Evolutionary conservation across 2,329 filamentous ascomycete species (phyloP), one percentile per base, ranked within the genome.

Genomic region (Ophiostoma sp.): DNA sequence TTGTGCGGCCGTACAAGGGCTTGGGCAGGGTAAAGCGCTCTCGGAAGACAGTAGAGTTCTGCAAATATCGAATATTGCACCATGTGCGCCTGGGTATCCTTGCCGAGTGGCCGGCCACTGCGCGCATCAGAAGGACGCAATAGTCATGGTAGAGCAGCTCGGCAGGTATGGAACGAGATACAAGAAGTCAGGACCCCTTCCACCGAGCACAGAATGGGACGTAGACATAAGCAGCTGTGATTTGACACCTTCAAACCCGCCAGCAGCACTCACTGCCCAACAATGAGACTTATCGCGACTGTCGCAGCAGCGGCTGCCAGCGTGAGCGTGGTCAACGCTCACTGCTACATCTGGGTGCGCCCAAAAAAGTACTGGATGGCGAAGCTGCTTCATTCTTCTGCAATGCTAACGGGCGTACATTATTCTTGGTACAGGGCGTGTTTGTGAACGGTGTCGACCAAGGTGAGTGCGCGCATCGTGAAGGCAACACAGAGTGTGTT

Each of bases 381-480:
- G 12, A 15, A 25, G 52, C 9, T 2, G 19, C 19, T 12, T 19
- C 8, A 19, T 63, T 39, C 7, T 22, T n/a, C 59, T n/a, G 19
- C 17, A 25, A 63, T 22, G 17, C 59, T 63, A 63, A 63, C 59
- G 33, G 31, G 7, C 5, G 31, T 31, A 9, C 19, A 11, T 19
- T 19, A 17, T 39, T 11, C 7, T 2, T 2, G 31, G 68, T 22
- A 31, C 22, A 78, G 77, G 77, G 77, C 36, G 77, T 78, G 3
- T 78, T 72, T 48, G 75, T 78, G 22, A 78, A 78, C 48, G 77
- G 76, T 42, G 74, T 77, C 2, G 77, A 78, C 50, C 76, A 78
- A 71, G 76, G 77, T 72, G 36, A 12, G 59, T 25, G 36, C 6
- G 7, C 33, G 7, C 33, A 15, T 25, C 1, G n/a, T 0, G n/a